These are phyloP conservation scores for Inosperma sp. DNA, from an alignment of 768 basidiomycete species.

Conservation along the genomic window DNA sequence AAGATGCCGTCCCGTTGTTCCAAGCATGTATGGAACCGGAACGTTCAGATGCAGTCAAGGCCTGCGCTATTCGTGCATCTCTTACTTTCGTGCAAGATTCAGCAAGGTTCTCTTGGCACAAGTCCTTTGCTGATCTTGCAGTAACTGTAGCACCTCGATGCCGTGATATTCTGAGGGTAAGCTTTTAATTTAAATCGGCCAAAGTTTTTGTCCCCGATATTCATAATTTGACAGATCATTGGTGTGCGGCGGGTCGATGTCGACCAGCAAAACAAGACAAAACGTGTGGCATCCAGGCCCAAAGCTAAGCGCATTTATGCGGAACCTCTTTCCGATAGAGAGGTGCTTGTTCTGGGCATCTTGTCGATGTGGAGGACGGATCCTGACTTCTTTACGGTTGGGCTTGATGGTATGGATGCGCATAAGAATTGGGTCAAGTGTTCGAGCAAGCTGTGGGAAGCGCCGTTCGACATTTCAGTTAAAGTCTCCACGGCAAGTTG, in stretches of 20 bases:
- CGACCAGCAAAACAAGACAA: slow-evolving; percentile 52
- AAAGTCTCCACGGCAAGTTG: slow-evolving; percentile 57
- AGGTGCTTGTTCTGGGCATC: slow-evolving; percentile 66
- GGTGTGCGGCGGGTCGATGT: slow-evolving; percentile 56
- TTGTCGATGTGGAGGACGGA: slow-evolving; percentile 63
- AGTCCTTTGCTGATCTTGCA: slow-evolving; percentile 46
- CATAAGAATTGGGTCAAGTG: slow-evolving; percentile 45
- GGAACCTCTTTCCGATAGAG: slow-evolving; percentile 62
- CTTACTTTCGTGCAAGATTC: slow-evolving; percentile 64
- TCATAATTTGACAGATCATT: slow-evolving; percentile 34
- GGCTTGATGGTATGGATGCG: slow-evolving; percentile 34
- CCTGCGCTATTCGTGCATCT: slow-evolving; percentile 69
- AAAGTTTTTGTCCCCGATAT: neutral
- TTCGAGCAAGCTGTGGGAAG: slow-evolving; percentile 54
- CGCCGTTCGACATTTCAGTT: slow-evolving; percentile 57
- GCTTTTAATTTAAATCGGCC: neutral
- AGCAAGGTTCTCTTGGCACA: slow-evolving; percentile 52
- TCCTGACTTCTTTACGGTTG: slow-evolving; percentile 50
- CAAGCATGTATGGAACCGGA: slow-evolving; percentile 65
- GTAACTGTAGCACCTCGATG: slow-evolving; percentile 44
- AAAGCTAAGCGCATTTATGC: slow-evolving; percentile 51
- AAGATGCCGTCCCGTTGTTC: slow-evolving; percentile 60
- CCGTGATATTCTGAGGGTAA: slow-evolving; percentile 54
- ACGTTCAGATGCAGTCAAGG: slow-evolving; percentile 76
- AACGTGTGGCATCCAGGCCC: slow-evolving; percentile 52